Percentiles rank a stretch among this genome's conserved stretches.
Evolutionary conservation across 73 alveolate species (phyloP).

Genomic region (Paramecium biaurelia): DNA sequence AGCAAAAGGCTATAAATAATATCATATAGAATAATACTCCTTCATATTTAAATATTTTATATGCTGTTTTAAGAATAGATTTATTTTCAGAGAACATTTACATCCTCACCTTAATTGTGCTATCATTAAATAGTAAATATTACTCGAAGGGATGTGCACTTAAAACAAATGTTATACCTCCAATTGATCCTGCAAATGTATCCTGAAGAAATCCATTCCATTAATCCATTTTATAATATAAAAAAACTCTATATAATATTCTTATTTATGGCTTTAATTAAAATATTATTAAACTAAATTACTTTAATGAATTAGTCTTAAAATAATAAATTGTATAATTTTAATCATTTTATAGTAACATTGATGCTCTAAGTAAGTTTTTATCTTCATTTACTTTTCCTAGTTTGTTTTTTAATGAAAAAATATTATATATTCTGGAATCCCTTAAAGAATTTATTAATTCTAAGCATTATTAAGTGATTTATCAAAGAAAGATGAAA

Average conservation of each 20-base stretch:
- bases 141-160: constrained; percentile 38
- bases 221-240: not conserved
- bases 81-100: not conserved
- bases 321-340: no score
- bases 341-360: no score
- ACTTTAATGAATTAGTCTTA: not conserved
- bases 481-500: no score
- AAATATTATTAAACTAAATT: not conserved
- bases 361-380: no score
- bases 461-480: no score
- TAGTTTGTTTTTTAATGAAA: no score
- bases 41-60: not conserved
- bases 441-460: no score
- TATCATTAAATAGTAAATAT: not conserved
- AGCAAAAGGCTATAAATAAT: not conserved
- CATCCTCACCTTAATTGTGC: constrained; percentile 33
- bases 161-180: not conserved
- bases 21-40: not conserved
- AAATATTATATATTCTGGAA: no score
- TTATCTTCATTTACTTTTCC: no score
- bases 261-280: not conserved
- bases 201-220: not conserved
- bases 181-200: not conserved
- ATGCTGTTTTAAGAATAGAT: not conserved
- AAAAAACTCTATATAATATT: not conserved